A percentile compares a stretch with the other conserved stretches of the same genome.
Conservation (phyloP, 192 early-diverging fungal genomes). For the Coemansia sp. region DNA sequence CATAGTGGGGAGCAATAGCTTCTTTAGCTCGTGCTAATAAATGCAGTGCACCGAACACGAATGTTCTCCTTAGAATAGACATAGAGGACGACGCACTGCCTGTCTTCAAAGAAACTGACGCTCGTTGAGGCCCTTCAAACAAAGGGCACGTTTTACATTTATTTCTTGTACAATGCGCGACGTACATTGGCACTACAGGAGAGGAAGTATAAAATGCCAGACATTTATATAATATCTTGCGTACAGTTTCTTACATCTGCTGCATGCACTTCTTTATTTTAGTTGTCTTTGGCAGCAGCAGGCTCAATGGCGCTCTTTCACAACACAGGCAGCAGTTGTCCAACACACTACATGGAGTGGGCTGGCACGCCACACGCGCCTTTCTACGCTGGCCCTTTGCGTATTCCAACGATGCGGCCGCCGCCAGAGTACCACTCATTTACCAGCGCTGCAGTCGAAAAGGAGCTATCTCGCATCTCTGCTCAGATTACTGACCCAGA, state of each 20-base stretch:
- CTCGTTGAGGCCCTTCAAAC: background rate
- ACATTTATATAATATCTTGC: background rate
- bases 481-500: slow-evolving; percentile 52
- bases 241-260: background rate
- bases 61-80: background rate
- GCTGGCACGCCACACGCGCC: slow-evolving; percentile 30
- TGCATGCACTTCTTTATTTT: background rate
- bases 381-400: slow-evolving; percentile 17
- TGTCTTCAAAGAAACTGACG: background rate
- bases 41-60: background rate
- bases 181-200: too few relatives aligned
- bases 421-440: slow-evolving; percentile 57
- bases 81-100: background rate
- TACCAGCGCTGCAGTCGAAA: slow-evolving; percentile 48
- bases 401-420: slow-evolving; percentile 52
- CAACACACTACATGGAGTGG: slow-evolving; percentile 36
- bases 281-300: background rate
- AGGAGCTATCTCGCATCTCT: slow-evolving; percentile 29
- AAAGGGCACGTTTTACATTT: background rate
- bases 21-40: background rate
- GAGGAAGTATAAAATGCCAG: too few relatives aligned
- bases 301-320: background rate
- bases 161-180: too few relatives aligned
- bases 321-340: slow-evolving; percentile 46
- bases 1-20: too few relatives aligned